Evolutionary conservation across 2,329 filamentous ascomycete genomes (phyloP).

Genomic region (Aspergillus arachidicola): DNA sequence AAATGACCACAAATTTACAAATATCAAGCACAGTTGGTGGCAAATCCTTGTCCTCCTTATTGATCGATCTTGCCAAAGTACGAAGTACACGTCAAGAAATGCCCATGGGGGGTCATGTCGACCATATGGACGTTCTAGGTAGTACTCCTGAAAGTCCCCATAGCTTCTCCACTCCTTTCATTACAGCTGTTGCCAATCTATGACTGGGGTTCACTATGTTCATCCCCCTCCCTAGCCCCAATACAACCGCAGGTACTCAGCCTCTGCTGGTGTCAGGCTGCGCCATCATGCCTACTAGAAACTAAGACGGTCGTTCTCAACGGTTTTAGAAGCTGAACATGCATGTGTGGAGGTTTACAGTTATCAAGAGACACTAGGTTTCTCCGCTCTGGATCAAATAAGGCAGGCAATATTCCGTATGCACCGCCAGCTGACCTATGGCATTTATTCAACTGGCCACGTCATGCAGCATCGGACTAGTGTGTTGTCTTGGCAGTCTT

Average conservation of each 20-base stretch:
- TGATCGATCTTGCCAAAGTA: not conserved
- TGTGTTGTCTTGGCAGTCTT: not conserved
- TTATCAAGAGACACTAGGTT: not conserved
- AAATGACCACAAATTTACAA: no score
- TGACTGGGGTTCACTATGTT: not conserved
- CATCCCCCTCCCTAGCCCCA: not conserved
- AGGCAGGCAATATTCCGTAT: no score
- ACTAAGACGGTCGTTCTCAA: no score
- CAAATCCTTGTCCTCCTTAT: not conserved
- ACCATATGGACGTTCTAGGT: not conserved
- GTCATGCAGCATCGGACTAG: not conserved
- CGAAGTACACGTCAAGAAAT: not conserved
- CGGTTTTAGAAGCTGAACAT: not conserved
- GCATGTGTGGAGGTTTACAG: not conserved
- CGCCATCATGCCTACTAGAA: not conserved
- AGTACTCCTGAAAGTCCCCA: not conserved
- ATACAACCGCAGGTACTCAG: not conserved
- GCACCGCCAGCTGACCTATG: not conserved
- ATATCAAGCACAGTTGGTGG: not conserved
- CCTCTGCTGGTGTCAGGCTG: not conserved
- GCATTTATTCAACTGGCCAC: not conserved
- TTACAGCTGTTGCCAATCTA: not conserved
- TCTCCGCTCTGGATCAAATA: not conserved
- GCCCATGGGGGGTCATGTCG: not conserved
- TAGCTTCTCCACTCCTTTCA: not conserved